Evolutionary conservation across 345 rosid species (phyloP).

Genomic region (Alliaria petiolata): DNA sequence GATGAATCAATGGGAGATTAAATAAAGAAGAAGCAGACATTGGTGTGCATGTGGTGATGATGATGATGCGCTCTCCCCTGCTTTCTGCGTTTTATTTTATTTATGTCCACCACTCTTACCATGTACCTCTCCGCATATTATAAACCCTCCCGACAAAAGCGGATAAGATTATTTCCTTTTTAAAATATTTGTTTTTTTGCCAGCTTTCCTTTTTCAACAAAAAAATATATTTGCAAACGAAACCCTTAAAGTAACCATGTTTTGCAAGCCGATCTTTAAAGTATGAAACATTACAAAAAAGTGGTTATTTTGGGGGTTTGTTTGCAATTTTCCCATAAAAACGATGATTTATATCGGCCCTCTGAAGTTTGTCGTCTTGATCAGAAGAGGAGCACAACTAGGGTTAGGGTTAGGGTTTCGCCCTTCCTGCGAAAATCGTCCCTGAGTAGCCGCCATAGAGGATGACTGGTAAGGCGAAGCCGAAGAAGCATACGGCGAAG

Average conservation of each 20-base stretch:
- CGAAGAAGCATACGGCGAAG: conserved; percentile 99
- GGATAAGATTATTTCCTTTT: conserved; percentile 13
- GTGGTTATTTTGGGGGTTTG: background rate
- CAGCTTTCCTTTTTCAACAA: background rate
- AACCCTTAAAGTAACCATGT: background rate
- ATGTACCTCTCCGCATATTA: conserved; percentile 14
- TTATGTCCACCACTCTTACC: conserved; percentile 1
- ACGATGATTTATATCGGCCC: background rate
- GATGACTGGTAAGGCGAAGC: conserved; percentile 98
- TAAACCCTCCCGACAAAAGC: background rate
- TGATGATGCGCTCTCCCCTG: background rate
- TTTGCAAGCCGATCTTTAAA: background rate
- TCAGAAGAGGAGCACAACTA: conserved; percentile 8
- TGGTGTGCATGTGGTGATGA: conserved; percentile 18
- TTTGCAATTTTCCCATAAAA: background rate
- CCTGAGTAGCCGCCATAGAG: conserved; percentile 16
- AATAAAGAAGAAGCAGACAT: conserved; percentile 34
- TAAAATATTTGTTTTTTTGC: background rate
- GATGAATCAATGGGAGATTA: conserved; percentile 26
- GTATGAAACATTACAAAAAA: background rate
- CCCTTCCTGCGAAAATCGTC: background rate
- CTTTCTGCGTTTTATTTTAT: conserved; percentile 13
- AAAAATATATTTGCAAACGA: background rate
- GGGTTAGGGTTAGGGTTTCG: conserved; percentile 26
- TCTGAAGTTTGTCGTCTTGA: background rate